Base-by-base conservation (phyloP, 2,329 filamentous ascomycete species). In the Ophiocordyceps camponoti-saundersi region DNA sequence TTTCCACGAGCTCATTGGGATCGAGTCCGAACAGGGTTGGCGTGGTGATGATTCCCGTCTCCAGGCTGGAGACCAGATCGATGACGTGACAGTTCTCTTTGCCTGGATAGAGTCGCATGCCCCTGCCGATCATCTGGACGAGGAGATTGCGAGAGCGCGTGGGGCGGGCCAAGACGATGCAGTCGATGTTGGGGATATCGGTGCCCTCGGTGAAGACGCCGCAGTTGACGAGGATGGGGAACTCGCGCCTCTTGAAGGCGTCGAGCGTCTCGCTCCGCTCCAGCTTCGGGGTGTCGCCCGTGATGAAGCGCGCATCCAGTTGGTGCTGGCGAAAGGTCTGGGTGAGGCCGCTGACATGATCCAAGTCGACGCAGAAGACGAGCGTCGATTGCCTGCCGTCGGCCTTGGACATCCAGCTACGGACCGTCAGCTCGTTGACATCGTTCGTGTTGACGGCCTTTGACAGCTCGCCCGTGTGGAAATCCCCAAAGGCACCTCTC, bases 141-240 rank as follows among this genome's bases (percentile, higher is more conserved):
- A 98, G 75, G 2, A 98, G 68, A 55, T 95, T 96, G n/a, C 85
- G 79, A 16, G 92, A 96, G 54, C 82, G 80, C 1, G 92, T 98
- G 0, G 92, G 92, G 22, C 92, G 72, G 3, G 84, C 88, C 10
- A 98, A 72, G 10, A 98, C 60, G 22, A 98, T 77, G 58, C 92
- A 96, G 65, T 98, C 92, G 53, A 98, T 85, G 59, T 94, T 95
- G 6, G 93, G 92, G 30, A 98, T 95, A 57, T 98, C 92, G 1
- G 92, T 98, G 2, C 92, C 92, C 66, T 98, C 92, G 0, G 90
- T 96, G 57, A 95, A 96, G 40, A 98, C 85, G 10, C 89, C 89
- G 58, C 92, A 96, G 60, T 98, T 98, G 46, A 98, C 67, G 15
- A 98, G 72, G 1, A 98, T 86, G 0, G 87, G 86, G 51, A 85